Evolutionary conservation across 1,139 yeast genomes (phyloP).

Genomic region (Williopsis jadinii): DNA sequence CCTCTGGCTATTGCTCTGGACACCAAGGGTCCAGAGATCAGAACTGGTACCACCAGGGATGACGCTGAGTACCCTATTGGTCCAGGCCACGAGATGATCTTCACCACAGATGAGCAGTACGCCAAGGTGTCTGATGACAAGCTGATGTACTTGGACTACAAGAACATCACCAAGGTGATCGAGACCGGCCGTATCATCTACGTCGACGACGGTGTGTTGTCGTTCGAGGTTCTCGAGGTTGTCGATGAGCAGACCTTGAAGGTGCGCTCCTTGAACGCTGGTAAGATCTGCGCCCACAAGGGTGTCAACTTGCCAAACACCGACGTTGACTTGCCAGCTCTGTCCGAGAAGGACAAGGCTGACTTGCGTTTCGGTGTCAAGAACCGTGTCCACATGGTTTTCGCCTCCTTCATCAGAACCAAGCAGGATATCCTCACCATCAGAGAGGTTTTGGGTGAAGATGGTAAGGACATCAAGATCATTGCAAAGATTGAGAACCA

Average conservation of each 20-base stretch:
- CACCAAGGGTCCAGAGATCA: conserved; percentile 99
- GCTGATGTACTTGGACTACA: conserved; percentile 86
- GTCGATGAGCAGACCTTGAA: conserved; percentile 72
- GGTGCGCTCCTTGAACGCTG: conserved; percentile 88
- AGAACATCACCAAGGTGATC: conserved; percentile 93
- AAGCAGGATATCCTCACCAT: conserved; percentile 86
- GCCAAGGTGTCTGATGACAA: conserved; percentile 65
- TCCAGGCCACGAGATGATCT: conserved; percentile 83
- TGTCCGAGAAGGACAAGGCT: conserved; percentile 90
- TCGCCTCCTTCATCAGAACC: conserved; percentile 96
- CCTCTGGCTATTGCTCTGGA: conserved; percentile 98
- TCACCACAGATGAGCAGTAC: conserved; percentile 86
- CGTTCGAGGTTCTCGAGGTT: conserved; percentile 85
- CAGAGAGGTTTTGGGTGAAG: conserved; percentile 93
- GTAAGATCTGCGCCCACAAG: conserved; percentile 94
- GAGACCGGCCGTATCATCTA: conserved; percentile 81
- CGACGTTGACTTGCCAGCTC: conserved; percentile 97
- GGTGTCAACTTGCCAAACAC: conserved; percentile 99
- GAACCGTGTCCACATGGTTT: conserved; percentile 95
- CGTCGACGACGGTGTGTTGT: conserved; percentile 96
- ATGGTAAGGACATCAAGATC: conserved; percentile 92
- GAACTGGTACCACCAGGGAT: conserved; percentile 90
- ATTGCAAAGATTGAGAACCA: conserved; percentile 97
- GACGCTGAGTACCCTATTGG: conserved; percentile 76
- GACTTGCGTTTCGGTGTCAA: conserved; percentile 93